A percentile compares a stretch with the other conserved stretches of the same genome.
Evolutionary conservation across 495 filamentous ascomycete species (phyloP).

Genomic region (Neurospora sp.): DNA sequence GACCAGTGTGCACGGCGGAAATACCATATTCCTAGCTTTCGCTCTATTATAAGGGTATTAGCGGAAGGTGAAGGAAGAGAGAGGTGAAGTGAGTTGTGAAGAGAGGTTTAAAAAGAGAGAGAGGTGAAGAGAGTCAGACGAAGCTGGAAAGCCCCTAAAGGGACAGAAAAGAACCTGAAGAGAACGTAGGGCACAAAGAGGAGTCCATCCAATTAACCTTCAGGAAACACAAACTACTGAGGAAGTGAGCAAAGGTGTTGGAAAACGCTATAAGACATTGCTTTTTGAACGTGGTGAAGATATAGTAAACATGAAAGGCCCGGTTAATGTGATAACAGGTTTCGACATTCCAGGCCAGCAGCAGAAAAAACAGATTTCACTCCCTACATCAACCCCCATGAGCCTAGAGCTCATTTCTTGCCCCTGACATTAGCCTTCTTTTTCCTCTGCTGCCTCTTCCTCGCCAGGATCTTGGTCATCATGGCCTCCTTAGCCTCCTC

Average conservation of each 20-base stretch:
- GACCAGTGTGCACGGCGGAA: background rate
- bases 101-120: no score
- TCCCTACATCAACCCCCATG: background rate
- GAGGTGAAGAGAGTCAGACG: no score
- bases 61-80: no score
- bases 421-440: conserved; percentile 34
- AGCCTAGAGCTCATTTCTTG: conserved; percentile 6
- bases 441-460: conserved; percentile 39
- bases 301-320: background rate
- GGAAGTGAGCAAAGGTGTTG: background rate
- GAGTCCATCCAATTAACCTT: background rate
- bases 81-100: no score
- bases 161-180: no score
- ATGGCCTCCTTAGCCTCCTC: conserved; percentile 26
- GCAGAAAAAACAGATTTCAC: background rate
- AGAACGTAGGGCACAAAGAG: background rate
- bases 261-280: background rate
- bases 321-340: background rate
- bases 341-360: background rate
- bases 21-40: background rate
- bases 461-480: conserved; percentile 37
- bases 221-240: background rate
- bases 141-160: no score
- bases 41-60: no score
- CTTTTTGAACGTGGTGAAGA: background rate